Conservation (phyloP, 1,284 basidiomycete species). For the Tetrapyrgos nigripes region DNA sequence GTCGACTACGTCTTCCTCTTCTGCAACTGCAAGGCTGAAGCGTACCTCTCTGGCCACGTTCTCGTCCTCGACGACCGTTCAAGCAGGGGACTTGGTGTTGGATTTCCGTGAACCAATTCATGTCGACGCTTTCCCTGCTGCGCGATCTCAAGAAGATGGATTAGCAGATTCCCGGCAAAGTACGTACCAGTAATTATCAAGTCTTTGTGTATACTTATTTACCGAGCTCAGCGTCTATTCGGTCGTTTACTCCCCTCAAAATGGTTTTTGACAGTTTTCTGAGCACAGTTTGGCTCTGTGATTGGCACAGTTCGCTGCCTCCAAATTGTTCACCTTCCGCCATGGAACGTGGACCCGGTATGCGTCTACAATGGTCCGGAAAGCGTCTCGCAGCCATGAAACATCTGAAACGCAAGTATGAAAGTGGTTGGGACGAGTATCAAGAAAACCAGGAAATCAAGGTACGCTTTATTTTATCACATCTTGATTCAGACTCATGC, state of each 20-base stretch:
- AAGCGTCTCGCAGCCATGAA: constrained; percentile 98
- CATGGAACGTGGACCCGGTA: constrained; percentile 90
- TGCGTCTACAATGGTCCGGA: constrained; percentile 92
- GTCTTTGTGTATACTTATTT: too few species aligned
- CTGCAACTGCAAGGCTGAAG: too few species aligned
- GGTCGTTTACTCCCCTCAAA: constrained; percentile 40
- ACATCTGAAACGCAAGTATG: constrained; percentile 97
- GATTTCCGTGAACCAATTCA: too few species aligned
- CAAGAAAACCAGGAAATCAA: constrained; percentile 95
- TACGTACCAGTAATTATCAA: too few species aligned
- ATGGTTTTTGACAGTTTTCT: constrained; percentile 93
- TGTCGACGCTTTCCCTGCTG: too few species aligned
- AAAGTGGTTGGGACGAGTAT: constrained; percentile 97
- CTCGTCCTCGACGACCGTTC: too few species aligned
- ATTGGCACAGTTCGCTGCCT: constrained; percentile 97
- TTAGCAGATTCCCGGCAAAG: too few species aligned
- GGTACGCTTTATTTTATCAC: constrained; percentile 59
- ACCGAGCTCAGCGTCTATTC: constrained; percentile 39
- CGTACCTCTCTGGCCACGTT: too few species aligned
- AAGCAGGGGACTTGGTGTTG: too few species aligned
- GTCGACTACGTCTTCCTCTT: too few species aligned
- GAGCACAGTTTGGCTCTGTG: constrained; percentile 97
- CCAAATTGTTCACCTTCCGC: constrained; percentile 87
- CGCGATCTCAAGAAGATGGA: too few species aligned
- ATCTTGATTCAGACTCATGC: constrained; percentile 16